Percentiles rank a stretch among this genome's conserved stretches.
Conservation (phyloP, 345 rosid species). For the Punica granatum region DNA sequence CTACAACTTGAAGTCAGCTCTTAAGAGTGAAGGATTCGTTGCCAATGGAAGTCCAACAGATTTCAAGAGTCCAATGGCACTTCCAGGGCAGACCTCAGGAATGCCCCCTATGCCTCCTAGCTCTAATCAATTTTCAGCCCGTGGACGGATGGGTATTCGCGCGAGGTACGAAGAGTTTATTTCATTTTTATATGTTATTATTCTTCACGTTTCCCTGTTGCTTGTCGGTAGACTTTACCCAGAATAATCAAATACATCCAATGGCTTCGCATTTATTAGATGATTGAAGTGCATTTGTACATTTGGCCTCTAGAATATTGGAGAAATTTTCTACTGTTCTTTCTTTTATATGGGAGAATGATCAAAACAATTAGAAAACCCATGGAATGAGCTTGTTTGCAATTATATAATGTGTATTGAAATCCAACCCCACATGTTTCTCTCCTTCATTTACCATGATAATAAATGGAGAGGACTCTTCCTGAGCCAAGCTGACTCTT, state of each 20-base stretch:
- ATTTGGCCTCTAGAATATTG: too few relatives aligned
- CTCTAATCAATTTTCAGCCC: conserved; percentile 87
- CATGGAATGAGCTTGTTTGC: too few relatives aligned
- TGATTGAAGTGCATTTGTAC: background rate
- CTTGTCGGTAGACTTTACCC: background rate
- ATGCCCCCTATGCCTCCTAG: conserved; percentile 74
- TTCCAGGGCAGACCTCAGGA: conserved; percentile 50
- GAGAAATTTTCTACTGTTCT: too few relatives aligned
- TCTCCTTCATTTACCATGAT: too few relatives aligned
- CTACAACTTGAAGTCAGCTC: conserved; percentile 54
- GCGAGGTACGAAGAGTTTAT: conserved; percentile 40
- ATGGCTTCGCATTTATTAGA: background rate
- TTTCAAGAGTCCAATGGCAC: conserved; percentile 28
- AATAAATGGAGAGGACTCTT: too few relatives aligned
- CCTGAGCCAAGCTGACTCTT: too few relatives aligned
- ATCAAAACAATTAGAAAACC: too few relatives aligned
- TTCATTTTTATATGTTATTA: too few relatives aligned
- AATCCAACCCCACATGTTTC: too few relatives aligned
- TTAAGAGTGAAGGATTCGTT: conserved; percentile 42
- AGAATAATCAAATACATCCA: background rate
- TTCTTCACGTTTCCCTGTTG: background rate
- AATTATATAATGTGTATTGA: too few relatives aligned
- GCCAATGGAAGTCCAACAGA: conserved; percentile 41
- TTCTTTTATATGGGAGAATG: too few relatives aligned
- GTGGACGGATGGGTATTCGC: conserved; percentile 80